Evolutionary conservation across 2,329 filamentous ascomycete species (phyloP).

Genomic region (Microsporum audouinii): DNA sequence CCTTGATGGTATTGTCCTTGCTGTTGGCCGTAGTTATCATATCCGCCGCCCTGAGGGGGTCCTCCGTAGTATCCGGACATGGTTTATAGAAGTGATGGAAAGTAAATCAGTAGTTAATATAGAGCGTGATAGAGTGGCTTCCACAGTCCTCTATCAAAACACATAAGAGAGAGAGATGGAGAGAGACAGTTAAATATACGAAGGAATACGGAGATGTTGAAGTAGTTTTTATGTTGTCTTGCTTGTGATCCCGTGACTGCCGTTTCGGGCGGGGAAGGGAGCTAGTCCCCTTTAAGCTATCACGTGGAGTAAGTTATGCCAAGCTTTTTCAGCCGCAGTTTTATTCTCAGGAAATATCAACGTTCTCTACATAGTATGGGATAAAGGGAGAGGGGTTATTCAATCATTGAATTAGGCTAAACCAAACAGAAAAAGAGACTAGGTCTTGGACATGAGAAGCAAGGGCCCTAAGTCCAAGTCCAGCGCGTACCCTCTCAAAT

Average conservation of each 20-base stretch:
- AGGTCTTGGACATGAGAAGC: neutral
- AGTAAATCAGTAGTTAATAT: neutral
- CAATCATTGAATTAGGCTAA: neutral
- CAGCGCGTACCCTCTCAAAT: neutral
- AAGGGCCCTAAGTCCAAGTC: neutral
- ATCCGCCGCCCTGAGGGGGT: constrained; percentile 4
- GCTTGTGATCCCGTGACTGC: neutral
- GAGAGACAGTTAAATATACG: neutral
- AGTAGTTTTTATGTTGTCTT: neutral
- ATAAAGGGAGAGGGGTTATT: neutral
- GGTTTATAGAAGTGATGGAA: neutral
- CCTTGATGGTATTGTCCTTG: constrained; percentile 13
- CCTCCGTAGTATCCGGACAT: constrained; percentile 14
- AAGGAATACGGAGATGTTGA: neutral
- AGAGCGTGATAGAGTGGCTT: neutral
- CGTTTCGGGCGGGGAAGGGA: neutral
- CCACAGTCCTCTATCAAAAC: neutral
- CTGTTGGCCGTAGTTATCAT: constrained; percentile 3
- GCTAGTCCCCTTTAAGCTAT: neutral
- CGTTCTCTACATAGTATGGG: neutral
- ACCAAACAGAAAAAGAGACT: constrained; percentile 1
- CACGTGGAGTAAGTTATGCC: neutral
- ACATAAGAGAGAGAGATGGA: neutral
- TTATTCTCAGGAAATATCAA: neutral
- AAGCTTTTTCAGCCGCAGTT: constrained; percentile 2